Evolutionary conservation across 2,329 filamentous ascomycete genomes (phyloP).

Genomic region (Trichoderma citrinoviride): DNA sequence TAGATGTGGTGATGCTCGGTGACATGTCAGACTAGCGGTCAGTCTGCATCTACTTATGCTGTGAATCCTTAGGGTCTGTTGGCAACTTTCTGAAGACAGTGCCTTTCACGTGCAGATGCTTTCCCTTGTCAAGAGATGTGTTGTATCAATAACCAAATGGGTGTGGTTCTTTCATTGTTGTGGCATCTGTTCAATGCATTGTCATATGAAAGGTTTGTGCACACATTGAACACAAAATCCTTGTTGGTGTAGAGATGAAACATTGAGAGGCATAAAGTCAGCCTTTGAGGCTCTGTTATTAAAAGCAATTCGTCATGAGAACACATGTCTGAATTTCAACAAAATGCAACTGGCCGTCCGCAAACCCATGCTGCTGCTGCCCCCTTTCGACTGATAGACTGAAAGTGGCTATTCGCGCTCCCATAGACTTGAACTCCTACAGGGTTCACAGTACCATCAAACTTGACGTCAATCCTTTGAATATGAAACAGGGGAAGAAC

Average conservation of each 20-base stretch:
- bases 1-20: not conserved
- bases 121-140: not conserved
- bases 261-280: not conserved
- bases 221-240: not conserved
- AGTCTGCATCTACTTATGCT: slow-evolving; percentile 3
- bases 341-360: not conserved
- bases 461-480: slow-evolving; percentile 10
- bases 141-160: not conserved
- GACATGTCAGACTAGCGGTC: slow-evolving; percentile 12
- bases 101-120: not conserved
- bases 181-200: not conserved
- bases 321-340: slow-evolving; percentile 1
- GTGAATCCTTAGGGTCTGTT: not conserved
- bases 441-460: slow-evolving; percentile 12
- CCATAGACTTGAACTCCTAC: slow-evolving; percentile 5
- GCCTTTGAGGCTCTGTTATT: not conserved
- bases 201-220: not conserved
- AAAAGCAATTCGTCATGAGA: not conserved
- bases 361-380: not conserved
- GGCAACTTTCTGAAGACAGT: not conserved
- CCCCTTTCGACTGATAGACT: not conserved
- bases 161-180: not conserved
- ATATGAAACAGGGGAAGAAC: not conserved
- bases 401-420: slow-evolving; percentile 4
- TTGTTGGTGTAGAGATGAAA: not conserved